Conservation (phyloP, 768 basidiomycete species). For the Lactifluus volemus region DNA sequence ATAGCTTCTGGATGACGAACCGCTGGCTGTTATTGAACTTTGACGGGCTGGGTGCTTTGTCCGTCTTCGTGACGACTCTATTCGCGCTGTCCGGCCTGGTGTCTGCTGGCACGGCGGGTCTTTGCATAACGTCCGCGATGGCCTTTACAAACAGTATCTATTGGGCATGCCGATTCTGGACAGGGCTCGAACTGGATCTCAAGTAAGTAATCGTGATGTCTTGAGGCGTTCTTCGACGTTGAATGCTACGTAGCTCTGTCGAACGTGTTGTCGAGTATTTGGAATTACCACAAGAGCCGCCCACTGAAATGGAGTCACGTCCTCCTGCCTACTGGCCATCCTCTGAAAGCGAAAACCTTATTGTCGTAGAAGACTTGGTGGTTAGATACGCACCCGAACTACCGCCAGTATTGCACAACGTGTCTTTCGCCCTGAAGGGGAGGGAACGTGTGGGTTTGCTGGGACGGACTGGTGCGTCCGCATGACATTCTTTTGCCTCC, state of each 20-base stretch:
- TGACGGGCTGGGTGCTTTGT: constrained; percentile 64
- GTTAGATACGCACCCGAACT: constrained; percentile 82
- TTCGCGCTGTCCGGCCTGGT: constrained; percentile 61
- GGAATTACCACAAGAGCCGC: constrained; percentile 80
- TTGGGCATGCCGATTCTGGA: constrained; percentile 43
- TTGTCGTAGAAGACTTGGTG: constrained; percentile 66
- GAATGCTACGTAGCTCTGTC: constrained; percentile 48
- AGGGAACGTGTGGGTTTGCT: constrained; percentile 72
- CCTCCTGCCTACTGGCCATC: constrained; percentile 95
- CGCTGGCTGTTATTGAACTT: constrained; percentile 81
- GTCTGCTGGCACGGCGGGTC: constrained; percentile 53
- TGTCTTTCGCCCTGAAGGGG: constrained; percentile 65
- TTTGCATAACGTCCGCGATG: constrained; percentile 71
- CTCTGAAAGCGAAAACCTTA: constrained; percentile 46
- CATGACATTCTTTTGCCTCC: neutral
- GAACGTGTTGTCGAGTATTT: constrained; percentile 91
- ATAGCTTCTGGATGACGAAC: constrained; percentile 85
- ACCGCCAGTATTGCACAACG: constrained; percentile 65
- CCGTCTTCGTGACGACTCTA: constrained; percentile 67
- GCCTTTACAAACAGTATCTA: constrained; percentile 45
- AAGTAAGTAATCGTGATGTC: constrained; percentile 40
- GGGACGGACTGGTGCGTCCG: constrained; percentile 55
- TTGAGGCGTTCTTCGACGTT: constrained; percentile 9
- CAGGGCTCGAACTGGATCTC: constrained; percentile 61
- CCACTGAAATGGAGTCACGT: constrained; percentile 62